Evolutionary conservation across 176 grass and related monocot genomes (phyloP).

Genomic region (Secale cereale): DNA sequence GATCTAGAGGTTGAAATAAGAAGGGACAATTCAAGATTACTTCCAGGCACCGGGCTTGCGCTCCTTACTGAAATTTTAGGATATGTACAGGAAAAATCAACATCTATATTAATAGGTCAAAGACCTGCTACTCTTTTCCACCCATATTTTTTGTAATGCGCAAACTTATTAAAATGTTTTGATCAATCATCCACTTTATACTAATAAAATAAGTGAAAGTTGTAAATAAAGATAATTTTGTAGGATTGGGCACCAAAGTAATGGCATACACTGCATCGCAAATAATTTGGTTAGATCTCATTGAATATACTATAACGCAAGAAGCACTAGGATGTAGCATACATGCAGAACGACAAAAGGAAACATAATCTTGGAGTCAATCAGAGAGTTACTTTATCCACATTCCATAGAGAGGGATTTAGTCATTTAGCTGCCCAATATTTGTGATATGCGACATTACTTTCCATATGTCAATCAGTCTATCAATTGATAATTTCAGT

Average conservation of each 20-base stretch:
- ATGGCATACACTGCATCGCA: background rate
- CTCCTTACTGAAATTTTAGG: background rate
- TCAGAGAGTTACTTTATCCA: background rate
- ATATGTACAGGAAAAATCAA: background rate
- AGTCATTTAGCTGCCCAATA: background rate
- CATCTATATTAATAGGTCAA: background rate
- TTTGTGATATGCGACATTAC: background rate
- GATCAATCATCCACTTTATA: background rate
- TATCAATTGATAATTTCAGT: background rate
- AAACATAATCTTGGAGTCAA: background rate
- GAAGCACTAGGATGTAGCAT: background rate
- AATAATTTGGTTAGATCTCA: background rate
- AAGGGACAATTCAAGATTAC: conserved; percentile 25
- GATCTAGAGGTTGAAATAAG: conserved; percentile 71
- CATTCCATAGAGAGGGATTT: background rate
- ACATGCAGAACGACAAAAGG: background rate
- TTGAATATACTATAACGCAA: background rate
- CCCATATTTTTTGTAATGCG: background rate
- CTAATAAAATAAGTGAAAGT: conserved; percentile 6
- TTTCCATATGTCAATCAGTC: background rate
- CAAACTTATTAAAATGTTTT: background rate
- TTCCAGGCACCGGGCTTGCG: conserved; percentile 6
- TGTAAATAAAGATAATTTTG: background rate
- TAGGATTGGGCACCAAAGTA: background rate
- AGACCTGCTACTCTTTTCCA: background rate